Conservation (phyloP, 305 asterid genomes). For the Fraxinus nigra region DNA sequence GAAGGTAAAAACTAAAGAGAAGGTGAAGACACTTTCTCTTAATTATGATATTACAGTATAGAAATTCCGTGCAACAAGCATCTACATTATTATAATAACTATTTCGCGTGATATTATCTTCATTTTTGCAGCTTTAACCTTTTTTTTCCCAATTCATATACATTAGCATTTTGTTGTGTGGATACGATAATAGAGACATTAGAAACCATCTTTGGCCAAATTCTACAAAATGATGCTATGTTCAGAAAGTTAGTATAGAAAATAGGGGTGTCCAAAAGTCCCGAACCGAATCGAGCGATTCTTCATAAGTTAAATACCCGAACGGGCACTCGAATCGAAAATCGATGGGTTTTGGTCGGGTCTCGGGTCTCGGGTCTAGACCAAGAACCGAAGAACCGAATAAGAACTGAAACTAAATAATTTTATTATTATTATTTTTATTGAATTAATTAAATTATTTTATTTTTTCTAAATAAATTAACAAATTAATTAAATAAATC, state of each 20-base stretch:
- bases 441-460: no score
- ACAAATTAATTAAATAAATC: no score
- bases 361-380: no score
- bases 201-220: background rate
- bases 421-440: no score
- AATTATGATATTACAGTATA: background rate
- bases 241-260: background rate
- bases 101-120: background rate
- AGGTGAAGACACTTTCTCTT: background rate
- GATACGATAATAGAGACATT: background rate
- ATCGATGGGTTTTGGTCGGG: no score
- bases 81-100: background rate
- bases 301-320: no score
- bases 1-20: background rate
- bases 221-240: background rate
- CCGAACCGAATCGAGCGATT: no score
- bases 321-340: no score
- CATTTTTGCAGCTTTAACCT: background rate
- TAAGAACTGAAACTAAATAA: no score
- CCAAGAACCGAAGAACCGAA: no score
- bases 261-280: background rate
- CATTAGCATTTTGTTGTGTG: background rate
- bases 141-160: background rate
- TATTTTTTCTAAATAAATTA: no score
- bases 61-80: background rate